phyloP scores from a whole-genome alignment of 768 basidiomycete genomes.

The Lepiota subincarnata region DNA sequence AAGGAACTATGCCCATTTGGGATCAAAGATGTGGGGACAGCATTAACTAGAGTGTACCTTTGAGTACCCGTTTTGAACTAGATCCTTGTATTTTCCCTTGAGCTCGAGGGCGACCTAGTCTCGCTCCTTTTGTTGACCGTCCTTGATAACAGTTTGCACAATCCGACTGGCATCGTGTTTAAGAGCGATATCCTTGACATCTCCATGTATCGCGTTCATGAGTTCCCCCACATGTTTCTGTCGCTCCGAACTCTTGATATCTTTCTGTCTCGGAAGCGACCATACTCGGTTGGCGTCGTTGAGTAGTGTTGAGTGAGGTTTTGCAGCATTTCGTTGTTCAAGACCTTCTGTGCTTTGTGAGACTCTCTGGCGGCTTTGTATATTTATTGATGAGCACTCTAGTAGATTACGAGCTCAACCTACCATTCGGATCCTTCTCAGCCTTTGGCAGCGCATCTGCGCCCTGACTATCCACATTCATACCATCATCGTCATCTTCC shows the following conservation, averaged over 20 bases:
- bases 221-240: slow-evolving; percentile 70
- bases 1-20: slow-evolving; percentile 51
- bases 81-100: slow-evolving; percentile 70
- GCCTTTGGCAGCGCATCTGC: slow-evolving; percentile 18
- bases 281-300: slow-evolving; percentile 72
- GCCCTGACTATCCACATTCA: slow-evolving; percentile 26
- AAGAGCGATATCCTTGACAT: slow-evolving; percentile 80
- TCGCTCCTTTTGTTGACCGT: slow-evolving; percentile 70
- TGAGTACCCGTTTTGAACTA: slow-evolving; percentile 86
- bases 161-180: slow-evolving; percentile 93
- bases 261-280: slow-evolving; percentile 71
- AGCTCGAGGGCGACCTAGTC: slow-evolving; percentile 81
- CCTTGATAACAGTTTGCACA: slow-evolving; percentile 76
- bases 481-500: slow-evolving; percentile 28
- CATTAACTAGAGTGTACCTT: slow-evolving; percentile 49
- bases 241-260: slow-evolving; percentile 64
- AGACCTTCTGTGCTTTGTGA: slow-evolving; percentile 63
- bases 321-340: slow-evolving; percentile 69
- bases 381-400: slow-evolving; percentile 4
- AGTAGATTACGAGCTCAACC: slow-evolving; percentile 11
- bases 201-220: slow-evolving; percentile 73
- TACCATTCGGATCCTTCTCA: slow-evolving; percentile 61
- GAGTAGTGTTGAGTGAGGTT: slow-evolving; percentile 71
- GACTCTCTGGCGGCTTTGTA: slow-evolving; percentile 58
- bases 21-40: background rate